Conservation (phyloP, 2,329 filamentous ascomycete genomes). For the Colletotrichum chlorophyti region DNA sequence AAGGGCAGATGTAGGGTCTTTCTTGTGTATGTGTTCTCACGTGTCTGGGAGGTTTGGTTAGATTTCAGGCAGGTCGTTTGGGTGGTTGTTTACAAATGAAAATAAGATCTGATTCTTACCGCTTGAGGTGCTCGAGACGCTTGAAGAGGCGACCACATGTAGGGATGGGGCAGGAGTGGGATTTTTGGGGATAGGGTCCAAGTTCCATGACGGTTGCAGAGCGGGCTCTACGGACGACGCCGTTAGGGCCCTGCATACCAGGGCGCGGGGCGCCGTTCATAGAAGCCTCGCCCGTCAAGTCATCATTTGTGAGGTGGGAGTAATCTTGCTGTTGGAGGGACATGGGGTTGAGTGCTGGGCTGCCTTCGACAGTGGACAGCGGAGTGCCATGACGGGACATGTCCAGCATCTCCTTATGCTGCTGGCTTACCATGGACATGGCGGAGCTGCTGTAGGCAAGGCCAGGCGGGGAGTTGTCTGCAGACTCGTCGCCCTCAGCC, state of each 20-base stretch:
- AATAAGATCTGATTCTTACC: conserved; percentile 69
- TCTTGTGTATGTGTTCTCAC: conserved; percentile 99
- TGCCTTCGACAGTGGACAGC: conserved; percentile 82
- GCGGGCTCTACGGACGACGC: conserved; percentile 85
- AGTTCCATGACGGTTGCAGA: conserved; percentile 97
- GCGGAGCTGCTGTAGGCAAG: conserved; percentile 75
- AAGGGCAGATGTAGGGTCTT: conserved; percentile 95
- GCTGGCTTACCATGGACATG: conserved; percentile 67
- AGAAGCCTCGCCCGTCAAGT: conserved; percentile 64
- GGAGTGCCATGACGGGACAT: conserved; percentile 93
- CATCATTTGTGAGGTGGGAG: conserved; percentile 66
- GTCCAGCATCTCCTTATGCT: conserved; percentile 81
- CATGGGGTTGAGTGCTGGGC: conserved; percentile 75
- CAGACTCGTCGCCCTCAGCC: conserved; percentile 79
- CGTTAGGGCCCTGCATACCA: conserved; percentile 74
- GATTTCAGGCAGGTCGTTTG: conserved; percentile 50
- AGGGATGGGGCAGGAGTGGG: conserved; percentile 98
- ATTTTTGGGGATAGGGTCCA: conserved; percentile 95
- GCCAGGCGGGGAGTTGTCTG: conserved; percentile 80
- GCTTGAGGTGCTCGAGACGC: conserved; percentile 97
- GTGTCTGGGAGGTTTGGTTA: conserved; percentile 73
- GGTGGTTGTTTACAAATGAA: conserved; percentile 42
- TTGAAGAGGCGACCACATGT: conserved; percentile 98
- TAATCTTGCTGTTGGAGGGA: conserved; percentile 73
- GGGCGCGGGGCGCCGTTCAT: conserved; percentile 64